Base-by-base conservation (phyloP, 768 basidiomycete species). In the Chalciporus chontae region DNA sequence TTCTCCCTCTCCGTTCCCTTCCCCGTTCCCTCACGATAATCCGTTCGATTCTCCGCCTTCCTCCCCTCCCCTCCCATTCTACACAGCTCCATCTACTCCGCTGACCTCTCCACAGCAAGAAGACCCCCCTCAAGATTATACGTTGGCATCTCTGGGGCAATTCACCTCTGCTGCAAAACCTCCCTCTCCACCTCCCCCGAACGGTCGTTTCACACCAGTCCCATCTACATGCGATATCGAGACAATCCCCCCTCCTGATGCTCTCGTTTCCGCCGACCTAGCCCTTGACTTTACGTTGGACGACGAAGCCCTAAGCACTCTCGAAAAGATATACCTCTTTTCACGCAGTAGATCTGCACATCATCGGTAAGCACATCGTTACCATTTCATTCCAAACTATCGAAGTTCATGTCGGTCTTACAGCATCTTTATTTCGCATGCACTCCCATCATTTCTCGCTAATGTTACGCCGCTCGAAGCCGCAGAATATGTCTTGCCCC, bases 241-340 rank as follows among this genome's bases (percentile, higher is more conserved):
- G 46, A 62, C 55, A 6, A 54, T 64, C 45, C 65, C 62, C 8
- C 48, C 58, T 9, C 43, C 49, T 3, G 67, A 71, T 21, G 64
- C 51, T 23, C 50, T 69, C 43, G 49, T 56, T 13, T 54, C 57
- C 15, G 56, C 63, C 18, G 68, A 69, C 55, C 56, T 69, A 17
- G 63, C 64, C 18, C 43, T 69, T 23, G 75, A 76, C 51, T 67
- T 75, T 29, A 66, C 70, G 9, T 57, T 84, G 61, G 91, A 94
- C 56, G 89, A 93, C 56, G 90, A 91, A 54, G 81, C 81, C 47
- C 77, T 94, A 53, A 89, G 72, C 66, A 80, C 89, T 18, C 80
- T 97, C 42, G 94, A 97, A 71, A 85, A 88, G 63, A 94, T 95
- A 53, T 96, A 93, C 70, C 80, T 96, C 44, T 90, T 91, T 59